phyloP scores from a whole-genome alignment of 2,329 filamentous ascomycete genomes.

The Calonectria honghensis region DNA sequence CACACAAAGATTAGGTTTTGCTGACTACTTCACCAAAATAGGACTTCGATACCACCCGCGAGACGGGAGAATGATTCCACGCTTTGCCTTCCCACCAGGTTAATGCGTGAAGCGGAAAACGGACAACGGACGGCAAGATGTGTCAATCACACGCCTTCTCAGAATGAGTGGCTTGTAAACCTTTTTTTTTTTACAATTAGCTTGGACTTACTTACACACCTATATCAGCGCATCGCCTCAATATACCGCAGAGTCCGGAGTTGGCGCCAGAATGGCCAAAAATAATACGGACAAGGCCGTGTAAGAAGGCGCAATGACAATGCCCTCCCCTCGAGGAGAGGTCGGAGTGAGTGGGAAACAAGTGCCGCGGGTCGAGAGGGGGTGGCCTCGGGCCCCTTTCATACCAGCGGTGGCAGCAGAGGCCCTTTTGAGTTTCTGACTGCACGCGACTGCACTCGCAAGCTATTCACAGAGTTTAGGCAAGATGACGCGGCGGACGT shows the following conservation, averaged over 20 bases:
- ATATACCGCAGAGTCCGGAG: background rate
- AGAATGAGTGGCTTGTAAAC: background rate
- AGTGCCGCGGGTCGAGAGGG: background rate
- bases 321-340: too few species aligned
- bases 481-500: constrained; percentile 18
- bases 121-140: background rate
- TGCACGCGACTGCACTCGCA: background rate
- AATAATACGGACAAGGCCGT: background rate
- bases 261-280: background rate
- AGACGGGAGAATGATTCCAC: background rate
- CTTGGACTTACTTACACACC: constrained; percentile 1
- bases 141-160: background rate
- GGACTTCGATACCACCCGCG: background rate
- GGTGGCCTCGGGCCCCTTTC: background rate
- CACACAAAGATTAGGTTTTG: background rate
- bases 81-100: background rate
- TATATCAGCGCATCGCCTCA: constrained; percentile 14
- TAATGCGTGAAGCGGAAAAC: background rate
- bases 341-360: background rate
- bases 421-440: constrained; percentile 19
- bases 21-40: constrained; percentile 17
- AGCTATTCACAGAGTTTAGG: background rate
- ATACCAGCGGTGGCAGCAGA: background rate
- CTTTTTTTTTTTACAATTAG: background rate
- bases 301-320: background rate